phyloP scores from a whole-genome alignment of 2,329 filamentous ascomycete genomes.

The Penicillium sp. region DNA sequence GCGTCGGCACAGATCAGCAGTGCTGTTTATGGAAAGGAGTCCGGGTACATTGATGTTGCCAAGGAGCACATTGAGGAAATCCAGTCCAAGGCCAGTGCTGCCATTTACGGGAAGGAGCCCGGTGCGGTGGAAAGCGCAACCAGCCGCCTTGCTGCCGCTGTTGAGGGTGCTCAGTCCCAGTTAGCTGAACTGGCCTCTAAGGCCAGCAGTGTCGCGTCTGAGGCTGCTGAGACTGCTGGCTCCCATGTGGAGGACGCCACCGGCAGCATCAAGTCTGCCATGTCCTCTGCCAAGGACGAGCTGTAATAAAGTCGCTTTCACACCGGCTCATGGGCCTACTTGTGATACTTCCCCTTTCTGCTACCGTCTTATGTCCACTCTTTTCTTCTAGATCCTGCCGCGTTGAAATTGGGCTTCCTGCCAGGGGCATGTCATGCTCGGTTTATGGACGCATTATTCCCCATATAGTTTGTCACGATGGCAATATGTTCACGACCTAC shows the following conservation, averaged over 20 bases:
- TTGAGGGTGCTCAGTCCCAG: conserved; percentile 38
- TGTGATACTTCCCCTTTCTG: conserved; percentile 4
- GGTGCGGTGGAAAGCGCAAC: conserved; percentile 36
- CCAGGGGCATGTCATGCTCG: conserved; percentile 15
- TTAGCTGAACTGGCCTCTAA: conserved; percentile 34
- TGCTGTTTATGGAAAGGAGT: conserved; percentile 57
- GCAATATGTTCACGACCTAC: conserved; percentile 24
- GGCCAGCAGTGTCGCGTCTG: conserved; percentile 35
- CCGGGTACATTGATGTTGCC: conserved; percentile 55
- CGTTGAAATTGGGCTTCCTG: conserved; percentile 6
- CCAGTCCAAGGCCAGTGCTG: conserved; percentile 55
- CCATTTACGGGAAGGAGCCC: conserved; percentile 55
- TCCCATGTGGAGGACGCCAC: conserved; percentile 48
- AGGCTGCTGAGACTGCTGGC: conserved; percentile 37
- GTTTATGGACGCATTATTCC: conserved; percentile 31
- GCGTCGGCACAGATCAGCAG: conserved; percentile 52
- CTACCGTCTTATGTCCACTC: conserved; percentile 10
- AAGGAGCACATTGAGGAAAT: conserved; percentile 55
- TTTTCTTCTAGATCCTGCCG: conserved; percentile 8
- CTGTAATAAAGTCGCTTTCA: conserved; percentile 15
- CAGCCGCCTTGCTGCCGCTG: conserved; percentile 29
- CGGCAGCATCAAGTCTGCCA: conserved; percentile 49
- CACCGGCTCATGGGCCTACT: neutral
- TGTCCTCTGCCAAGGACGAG: conserved; percentile 23
- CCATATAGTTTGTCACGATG: conserved; percentile 36